Conservation (phyloP, 169 alveolate species). For the Cryptosporidium tyzzeri region DNA sequence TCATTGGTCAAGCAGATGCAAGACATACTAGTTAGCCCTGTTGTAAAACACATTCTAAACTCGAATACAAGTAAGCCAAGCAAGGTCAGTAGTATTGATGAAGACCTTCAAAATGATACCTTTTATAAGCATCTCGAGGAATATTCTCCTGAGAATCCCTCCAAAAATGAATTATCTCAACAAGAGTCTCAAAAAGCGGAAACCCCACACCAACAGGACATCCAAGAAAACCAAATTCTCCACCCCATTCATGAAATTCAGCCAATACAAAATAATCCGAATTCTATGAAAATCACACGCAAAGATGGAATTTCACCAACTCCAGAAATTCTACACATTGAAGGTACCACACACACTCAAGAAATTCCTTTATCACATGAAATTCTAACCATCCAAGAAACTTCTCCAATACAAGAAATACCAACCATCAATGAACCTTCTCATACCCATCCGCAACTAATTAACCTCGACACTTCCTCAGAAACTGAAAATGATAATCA, state of each 20-base stretch:
- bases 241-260: not conserved
- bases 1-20: slow-evolving; percentile 48
- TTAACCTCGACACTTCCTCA: not conserved
- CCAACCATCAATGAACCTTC: not conserved
- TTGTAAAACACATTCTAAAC: slow-evolving; percentile 32
- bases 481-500: not conserved
- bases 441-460: not conserved
- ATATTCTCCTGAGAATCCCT: not conserved
- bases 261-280: not conserved
- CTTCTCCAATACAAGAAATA: not conserved
- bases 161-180: not conserved
- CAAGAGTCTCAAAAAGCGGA: not conserved
- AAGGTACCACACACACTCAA: not conserved
- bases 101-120: not conserved
- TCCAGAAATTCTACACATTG: not conserved
- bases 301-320: not conserved
- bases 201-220: not conserved
- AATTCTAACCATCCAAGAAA: not conserved
- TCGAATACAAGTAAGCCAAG: not conserved
- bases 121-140: not conserved
- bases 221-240: not conserved
- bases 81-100: slow-evolving; percentile 2
- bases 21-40: slow-evolving; percentile 23
- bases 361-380: not conserved
- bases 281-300: not conserved